Conservation (phyloP, 768 basidiomycete genomes). For the Suillus brevipes region DNA sequence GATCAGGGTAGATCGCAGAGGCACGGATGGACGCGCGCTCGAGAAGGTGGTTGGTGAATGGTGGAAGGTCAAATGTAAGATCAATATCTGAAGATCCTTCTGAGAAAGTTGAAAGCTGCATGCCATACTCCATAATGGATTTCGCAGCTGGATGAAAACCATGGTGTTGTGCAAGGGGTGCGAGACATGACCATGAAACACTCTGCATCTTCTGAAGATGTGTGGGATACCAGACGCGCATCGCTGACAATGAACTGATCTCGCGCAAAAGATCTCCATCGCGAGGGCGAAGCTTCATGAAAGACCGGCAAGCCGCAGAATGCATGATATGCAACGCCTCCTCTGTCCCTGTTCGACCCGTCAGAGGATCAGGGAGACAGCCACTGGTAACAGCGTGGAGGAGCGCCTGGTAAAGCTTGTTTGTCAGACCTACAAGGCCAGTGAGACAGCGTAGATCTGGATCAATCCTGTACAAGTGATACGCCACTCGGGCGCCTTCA, state of each 20-base stretch:
- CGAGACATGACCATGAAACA: slow-evolving; percentile 16
- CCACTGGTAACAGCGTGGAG: slow-evolving; percentile 46
- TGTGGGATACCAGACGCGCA: slow-evolving; percentile 38
- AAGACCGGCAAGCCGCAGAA: slow-evolving; percentile 41
- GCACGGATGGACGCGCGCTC: slow-evolving; percentile 4
- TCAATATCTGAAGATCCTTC: not conserved
- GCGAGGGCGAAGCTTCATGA: slow-evolving; percentile 33
- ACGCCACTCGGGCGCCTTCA: slow-evolving; percentile 13
- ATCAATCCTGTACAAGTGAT: slow-evolving; percentile 33
- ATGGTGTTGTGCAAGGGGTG: not conserved
- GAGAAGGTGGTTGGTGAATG: not conserved
- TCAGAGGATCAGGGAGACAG: slow-evolving; percentile 44
- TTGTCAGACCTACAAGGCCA: slow-evolving; percentile 27
- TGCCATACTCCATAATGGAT: not conserved
- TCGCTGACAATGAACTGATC: slow-evolving; percentile 37
- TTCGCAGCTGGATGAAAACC: not conserved
- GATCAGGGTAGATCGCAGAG: slow-evolving; percentile 2
- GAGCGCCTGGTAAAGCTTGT: slow-evolving; percentile 39
- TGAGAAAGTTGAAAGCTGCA: not conserved
- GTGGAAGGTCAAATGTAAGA: not conserved
- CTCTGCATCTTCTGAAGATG: slow-evolving; percentile 41
- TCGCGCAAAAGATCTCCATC: slow-evolving; percentile 34
- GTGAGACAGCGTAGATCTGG: slow-evolving; percentile 29
- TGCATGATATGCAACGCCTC: slow-evolving; percentile 42
- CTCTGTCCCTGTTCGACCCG: slow-evolving; percentile 43